Evolutionary conservation across 495 filamentous ascomycete genomes (phyloP).

Genomic region (Penicillium cataractarum): DNA sequence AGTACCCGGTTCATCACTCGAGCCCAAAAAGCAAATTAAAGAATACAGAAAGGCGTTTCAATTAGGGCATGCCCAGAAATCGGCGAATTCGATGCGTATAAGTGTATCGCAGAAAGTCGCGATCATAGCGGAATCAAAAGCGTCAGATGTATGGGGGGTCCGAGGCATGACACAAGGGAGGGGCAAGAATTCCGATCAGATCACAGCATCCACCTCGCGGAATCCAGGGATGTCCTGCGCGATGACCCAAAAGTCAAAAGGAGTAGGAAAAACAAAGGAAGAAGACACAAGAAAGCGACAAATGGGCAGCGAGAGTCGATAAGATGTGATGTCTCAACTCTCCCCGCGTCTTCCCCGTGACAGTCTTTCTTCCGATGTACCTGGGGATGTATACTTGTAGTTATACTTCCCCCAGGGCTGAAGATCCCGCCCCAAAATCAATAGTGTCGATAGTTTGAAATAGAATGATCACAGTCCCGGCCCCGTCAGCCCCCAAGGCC

Average conservation of each 20-base stretch:
- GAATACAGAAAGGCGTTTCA: not conserved
- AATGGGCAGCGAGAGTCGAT: constrained; percentile 1
- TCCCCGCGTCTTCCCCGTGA: constrained; percentile 24
- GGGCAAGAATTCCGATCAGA: constrained; percentile 28
- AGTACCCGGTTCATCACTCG: constrained; percentile 20
- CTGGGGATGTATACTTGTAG: constrained; percentile 16
- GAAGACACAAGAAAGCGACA: not conserved
- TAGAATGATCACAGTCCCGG: constrained; percentile 14
- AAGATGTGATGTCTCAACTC: constrained; percentile 30
- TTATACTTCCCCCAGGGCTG: constrained; percentile 3
- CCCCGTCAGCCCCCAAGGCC: constrained; percentile 21
- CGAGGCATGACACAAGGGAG: constrained; percentile 31
- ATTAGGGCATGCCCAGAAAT: constrained; percentile 27
- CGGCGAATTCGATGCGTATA: constrained; percentile 24
- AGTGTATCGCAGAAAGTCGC: constrained; percentile 9
- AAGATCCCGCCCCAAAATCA: not conserved
- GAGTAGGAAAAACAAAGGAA: not conserved
- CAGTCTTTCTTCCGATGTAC: constrained; percentile 9
- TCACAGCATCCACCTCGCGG: constrained; percentile 17
- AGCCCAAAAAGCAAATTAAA: constrained; percentile 12
- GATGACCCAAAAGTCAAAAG: not conserved
- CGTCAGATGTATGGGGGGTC: constrained; percentile 18
- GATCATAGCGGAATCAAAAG: constrained; percentile 13
- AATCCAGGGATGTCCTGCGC: constrained; percentile 30
- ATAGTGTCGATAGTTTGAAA: constrained; percentile 1